A percentile compares a stretch with the other conserved stretches of the same genome.
phyloP scores from a whole-genome alignment of 768 basidiomycete genomes.

The Tulasnella calospora region DNA sequence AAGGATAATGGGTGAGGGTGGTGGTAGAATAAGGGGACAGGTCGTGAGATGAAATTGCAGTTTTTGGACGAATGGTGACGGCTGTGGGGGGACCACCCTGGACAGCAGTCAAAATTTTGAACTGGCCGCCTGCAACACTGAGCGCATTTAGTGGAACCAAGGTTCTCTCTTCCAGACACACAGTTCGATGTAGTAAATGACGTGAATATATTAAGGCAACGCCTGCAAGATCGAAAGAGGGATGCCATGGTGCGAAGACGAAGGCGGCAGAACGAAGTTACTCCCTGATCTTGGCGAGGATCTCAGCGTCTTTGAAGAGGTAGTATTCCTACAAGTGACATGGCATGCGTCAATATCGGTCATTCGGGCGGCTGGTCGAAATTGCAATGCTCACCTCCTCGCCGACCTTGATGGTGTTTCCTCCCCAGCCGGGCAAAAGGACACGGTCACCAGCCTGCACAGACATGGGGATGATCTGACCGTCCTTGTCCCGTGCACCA shows the following conservation, averaged over 20 bases:
- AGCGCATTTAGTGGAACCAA: not conserved
- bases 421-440: constrained; percentile 93
- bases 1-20: constrained; percentile 1
- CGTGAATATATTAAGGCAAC: constrained; percentile 1
- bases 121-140: not conserved
- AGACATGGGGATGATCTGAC: constrained; percentile 61
- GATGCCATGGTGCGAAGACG: not conserved
- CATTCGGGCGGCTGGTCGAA: not conserved
- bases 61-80: not conserved
- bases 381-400: constrained; percentile 65
- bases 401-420: constrained; percentile 90
- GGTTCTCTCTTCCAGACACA: not conserved
- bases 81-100: not conserved
- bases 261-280: constrained; percentile 35
- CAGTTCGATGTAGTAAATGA: not conserved
- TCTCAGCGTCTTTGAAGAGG: constrained; percentile 91
- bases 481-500: constrained; percentile 86
- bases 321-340: constrained; percentile 71
- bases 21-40: not conserved
- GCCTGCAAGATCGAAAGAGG: not conserved
- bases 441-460: constrained; percentile 91
- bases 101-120: not conserved
- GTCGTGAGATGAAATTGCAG: not conserved
- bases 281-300: constrained; percentile 94
- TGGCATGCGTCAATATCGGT: not conserved